A percentile compares a stretch with the other conserved stretches of the same genome.
phyloP scores from a whole-genome alignment of 371 early-diverging fungal species.

The Thermomucor indicae-seudaticae region DNA sequence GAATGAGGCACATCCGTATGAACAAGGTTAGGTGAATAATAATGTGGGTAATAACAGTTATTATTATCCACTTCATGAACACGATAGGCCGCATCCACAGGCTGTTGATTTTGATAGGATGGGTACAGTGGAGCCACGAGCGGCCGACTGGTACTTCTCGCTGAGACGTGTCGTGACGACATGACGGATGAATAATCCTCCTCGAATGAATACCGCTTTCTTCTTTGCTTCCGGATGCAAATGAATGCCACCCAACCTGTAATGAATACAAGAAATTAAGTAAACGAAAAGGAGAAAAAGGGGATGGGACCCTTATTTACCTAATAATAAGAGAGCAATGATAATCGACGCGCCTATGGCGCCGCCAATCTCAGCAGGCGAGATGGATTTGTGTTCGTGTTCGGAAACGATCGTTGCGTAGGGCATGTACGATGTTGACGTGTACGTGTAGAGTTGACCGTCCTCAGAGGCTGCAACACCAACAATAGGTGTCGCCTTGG shows the following conservation, averaged over 20 bases:
- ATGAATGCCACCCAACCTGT: conserved; percentile 4
- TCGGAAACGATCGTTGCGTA: conserved; percentile 3
- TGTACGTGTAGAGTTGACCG: conserved; percentile 4
- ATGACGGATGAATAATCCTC: too few relatives aligned
- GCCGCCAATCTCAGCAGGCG: conserved; percentile 3
- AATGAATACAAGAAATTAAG: neutral
- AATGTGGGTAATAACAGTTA: too few relatives aligned
- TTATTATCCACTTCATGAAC: too few relatives aligned
- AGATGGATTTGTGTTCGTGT: neutral
- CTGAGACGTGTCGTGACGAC: too few relatives aligned
- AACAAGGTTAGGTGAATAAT: conserved; percentile 9
- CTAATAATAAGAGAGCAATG: conserved; percentile 3
- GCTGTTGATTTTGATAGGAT: neutral
- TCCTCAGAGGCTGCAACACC: conserved; percentile 7
- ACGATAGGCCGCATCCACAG: conserved; percentile 2
- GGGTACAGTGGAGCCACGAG: too few relatives aligned
- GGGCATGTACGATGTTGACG: conserved; percentile 6
- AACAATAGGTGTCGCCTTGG: conserved; percentile 5
- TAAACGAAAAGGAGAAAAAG: too few relatives aligned
- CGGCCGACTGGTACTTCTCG: too few relatives aligned
- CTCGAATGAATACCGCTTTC: too few relatives aligned
- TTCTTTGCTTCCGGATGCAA: neutral
- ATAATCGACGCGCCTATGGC: conserved; percentile 4
- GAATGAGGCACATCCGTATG: conserved; percentile 12
- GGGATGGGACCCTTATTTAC: too few relatives aligned